Conservation (phyloP, 1,139 yeast genomes). For the Pneumocystis wakefieldiae region DNA sequence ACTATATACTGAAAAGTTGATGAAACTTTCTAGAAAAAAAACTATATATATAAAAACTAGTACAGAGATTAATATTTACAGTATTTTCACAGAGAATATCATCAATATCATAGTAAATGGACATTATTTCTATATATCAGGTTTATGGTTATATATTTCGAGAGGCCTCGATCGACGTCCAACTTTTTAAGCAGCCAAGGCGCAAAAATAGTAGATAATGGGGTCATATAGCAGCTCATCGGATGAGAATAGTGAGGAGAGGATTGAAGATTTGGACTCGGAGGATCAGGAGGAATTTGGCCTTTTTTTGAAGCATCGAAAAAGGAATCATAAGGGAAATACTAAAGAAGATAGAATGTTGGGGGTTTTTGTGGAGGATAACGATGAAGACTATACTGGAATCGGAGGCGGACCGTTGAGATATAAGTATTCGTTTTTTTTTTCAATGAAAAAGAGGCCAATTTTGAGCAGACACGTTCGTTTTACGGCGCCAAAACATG, state of each 20-base stretch:
- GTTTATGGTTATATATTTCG: background rate
- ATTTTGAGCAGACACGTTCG: background rate
- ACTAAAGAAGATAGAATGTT: slow-evolving; percentile 11
- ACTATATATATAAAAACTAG: background rate
- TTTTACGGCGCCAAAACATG: background rate
- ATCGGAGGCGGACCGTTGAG: slow-evolving; percentile 10
- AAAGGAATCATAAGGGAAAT: background rate
- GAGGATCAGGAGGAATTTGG: background rate
- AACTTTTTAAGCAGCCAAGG: background rate
- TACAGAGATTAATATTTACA: background rate
- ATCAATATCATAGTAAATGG: background rate
- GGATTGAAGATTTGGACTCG: background rate
- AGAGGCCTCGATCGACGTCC: background rate
- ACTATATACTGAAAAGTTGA: slow-evolving; percentile 11
- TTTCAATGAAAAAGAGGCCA: slow-evolving; percentile 6
- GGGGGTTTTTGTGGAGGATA: slow-evolving; percentile 15
- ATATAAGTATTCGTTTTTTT: slow-evolving; percentile 13
- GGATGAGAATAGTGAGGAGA: background rate
- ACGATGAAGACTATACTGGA: slow-evolving; percentile 6
- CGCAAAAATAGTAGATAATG: background rate
- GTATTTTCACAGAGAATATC: background rate
- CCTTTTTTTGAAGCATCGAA: background rate
- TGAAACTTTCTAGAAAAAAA: slow-evolving; percentile 9
- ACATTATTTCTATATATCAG: background rate
- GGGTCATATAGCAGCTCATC: background rate